Base-by-base conservation (phyloP, 495 filamentous ascomycete species). In the Pseudevernia furfuracea region DNA sequence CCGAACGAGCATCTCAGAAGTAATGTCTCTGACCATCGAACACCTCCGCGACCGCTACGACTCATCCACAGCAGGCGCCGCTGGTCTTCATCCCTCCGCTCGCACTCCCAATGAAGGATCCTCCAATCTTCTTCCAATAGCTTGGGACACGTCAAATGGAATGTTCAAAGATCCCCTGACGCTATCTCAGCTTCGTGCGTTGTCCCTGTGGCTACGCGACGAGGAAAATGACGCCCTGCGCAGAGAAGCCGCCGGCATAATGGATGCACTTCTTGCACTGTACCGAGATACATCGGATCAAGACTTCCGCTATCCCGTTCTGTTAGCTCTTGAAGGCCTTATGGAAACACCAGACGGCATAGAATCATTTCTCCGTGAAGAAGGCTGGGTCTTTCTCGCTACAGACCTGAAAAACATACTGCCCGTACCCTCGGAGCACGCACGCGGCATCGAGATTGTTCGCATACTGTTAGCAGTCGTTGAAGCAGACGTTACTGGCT, bases 1-100 rank as follows among this genome's bases (percentile, higher is more conserved):
- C 2, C 81, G 84, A 34, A 78, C 74, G 44, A 78, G 83, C 64
- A 78, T 89, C 60, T 75, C 76, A 7, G 84, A 86, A 65, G 82
- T 82, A 2, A 74, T 88, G 52, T 81, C 81, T 8, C 73, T 84
- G 5, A 77, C 80, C 0, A 78, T 85, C 68, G 87, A 88, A 70
- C 85, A 82, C 71, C 75, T 89, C 0, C 80, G 85, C 36, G 86
- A 89, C 66, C 74, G 86, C 23, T 88, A 81, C 80, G 86, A 89
- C 67, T 80, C 80, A 3, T 78, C 79, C 14, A 73, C 79, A 21
- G 78, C 80, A 1, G 83, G 82, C 21, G 81, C 79, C 3, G 74
- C 79, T 59, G 83, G 82, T 15, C 70, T 85, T 46, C 79, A 83
- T 63, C 76, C 79, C 1, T 75, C 80, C 32, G 75, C 78, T 17